These are phyloP conservation scores for Biscogniauxia mediterranea DNA, from an alignment of 2,329 filamentous ascomycete species.

Conservation along the genomic window DNA sequence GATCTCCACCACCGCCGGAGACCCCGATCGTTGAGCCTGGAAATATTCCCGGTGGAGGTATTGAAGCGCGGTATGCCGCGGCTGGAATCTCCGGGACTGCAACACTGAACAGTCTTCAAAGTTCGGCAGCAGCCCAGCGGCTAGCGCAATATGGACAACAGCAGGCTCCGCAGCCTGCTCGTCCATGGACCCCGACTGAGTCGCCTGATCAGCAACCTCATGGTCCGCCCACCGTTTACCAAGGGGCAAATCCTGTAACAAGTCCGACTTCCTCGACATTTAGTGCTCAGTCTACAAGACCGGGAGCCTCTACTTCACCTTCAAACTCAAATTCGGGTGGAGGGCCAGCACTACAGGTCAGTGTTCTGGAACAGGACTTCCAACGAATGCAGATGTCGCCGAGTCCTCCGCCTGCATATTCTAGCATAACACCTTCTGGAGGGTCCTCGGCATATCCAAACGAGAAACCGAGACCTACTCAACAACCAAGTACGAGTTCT, in stretches of 20 bases:
- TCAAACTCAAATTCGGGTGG: slow-evolving; percentile 24
- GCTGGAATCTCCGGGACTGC: slow-evolving; percentile 85
- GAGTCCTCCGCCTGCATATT: slow-evolving; percentile 93
- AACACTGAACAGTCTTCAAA: slow-evolving; percentile 77
- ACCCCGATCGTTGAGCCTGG: slow-evolving; percentile 78
- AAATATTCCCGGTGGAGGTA: slow-evolving; percentile 70
- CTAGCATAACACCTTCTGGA: slow-evolving; percentile 61
- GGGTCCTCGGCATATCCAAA: slow-evolving; percentile 64
- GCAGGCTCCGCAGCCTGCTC: slow-evolving; percentile 45
- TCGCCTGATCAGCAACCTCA: slow-evolving; percentile 81
- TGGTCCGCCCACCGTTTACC: slow-evolving; percentile 87
- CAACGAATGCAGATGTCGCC: slow-evolving; percentile 75
- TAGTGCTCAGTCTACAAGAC: slow-evolving; percentile 41
- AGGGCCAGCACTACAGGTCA: slow-evolving; percentile 51
- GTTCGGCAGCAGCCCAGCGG: slow-evolving; percentile 77
- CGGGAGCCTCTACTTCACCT: slow-evolving; percentile 30
- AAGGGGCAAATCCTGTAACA: slow-evolving; percentile 72
- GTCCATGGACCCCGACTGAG: slow-evolving; percentile 96
- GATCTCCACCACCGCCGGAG: slow-evolving; percentile 92
- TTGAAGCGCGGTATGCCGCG: slow-evolving; percentile 88
- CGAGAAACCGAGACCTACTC: slow-evolving; percentile 66
- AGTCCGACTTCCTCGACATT: slow-evolving; percentile 48
- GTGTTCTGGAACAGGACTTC: slow-evolving; percentile 82
- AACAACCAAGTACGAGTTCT: slow-evolving; percentile 27
- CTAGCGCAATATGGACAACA: slow-evolving; percentile 71